phyloP scores from a whole-genome alignment of 805 yeast species.

The Barnettozyma sucrosica region DNA sequence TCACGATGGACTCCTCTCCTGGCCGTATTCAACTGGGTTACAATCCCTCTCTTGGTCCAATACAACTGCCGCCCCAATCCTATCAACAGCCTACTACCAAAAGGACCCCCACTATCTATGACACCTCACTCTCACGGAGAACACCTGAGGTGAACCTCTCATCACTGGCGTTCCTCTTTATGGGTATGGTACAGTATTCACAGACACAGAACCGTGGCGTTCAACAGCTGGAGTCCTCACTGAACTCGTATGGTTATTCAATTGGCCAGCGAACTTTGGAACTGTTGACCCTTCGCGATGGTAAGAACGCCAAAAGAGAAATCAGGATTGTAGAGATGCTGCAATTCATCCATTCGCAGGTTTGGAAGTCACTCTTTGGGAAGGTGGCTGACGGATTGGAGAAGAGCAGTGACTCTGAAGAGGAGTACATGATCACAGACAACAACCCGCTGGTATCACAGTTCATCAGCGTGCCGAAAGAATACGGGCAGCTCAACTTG shows the following conservation, averaged over 20 bases:
- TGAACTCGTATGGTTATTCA: constrained; percentile 71
- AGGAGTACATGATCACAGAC: constrained; percentile 59
- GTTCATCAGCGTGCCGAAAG: constrained; percentile 73
- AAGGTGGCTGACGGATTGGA: constrained; percentile 70
- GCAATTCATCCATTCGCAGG: constrained; percentile 63
- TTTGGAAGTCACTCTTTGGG: constrained; percentile 75
- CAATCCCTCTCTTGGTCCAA: constrained; percentile 26
- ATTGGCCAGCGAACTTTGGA: constrained; percentile 72
- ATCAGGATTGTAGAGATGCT: constrained; percentile 58
- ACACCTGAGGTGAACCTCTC: constrained; percentile 62
- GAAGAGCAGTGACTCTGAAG: constrained; percentile 59
- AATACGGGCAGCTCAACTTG: constrained; percentile 70
- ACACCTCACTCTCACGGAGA: constrained; percentile 60
- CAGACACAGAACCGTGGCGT: constrained; percentile 59
- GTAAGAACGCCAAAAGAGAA: constrained; percentile 62
- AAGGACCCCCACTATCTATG: constrained; percentile 42
- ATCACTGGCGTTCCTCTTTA: constrained; percentile 61
- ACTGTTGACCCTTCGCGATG: constrained; percentile 61
- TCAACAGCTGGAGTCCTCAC: constrained; percentile 54
- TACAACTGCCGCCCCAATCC: constrained; percentile 23
- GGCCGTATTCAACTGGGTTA: constrained; percentile 16
- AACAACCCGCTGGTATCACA: constrained; percentile 64
- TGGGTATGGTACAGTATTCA: constrained; percentile 63
- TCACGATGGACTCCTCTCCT: not conserved
- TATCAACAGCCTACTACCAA: constrained; percentile 17